A percentile compares a stretch with the other conserved stretches of the same genome.
These are phyloP conservation scores for Aspergillus sp. DNA, from an alignment of 2,329 filamentous ascomycete genomes.

Conservation along the genomic window DNA sequence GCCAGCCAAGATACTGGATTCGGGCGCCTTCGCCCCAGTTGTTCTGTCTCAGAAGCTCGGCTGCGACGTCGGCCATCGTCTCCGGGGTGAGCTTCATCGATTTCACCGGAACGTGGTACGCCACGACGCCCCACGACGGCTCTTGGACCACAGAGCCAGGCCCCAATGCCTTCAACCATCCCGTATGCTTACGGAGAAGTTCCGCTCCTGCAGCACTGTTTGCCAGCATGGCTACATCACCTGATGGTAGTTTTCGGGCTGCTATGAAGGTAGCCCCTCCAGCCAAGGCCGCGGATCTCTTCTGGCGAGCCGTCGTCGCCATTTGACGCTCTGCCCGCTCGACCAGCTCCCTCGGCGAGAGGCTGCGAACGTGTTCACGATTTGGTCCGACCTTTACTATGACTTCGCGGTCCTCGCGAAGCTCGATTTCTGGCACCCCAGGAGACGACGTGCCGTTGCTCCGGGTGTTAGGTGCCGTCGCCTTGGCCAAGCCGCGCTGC, in stretches of 20 bases:
- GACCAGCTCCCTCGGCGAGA: neutral
- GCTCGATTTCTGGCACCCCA: neutral
- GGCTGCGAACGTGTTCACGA: neutral
- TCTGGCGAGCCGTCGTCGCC: neutral
- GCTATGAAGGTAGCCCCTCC: neutral
- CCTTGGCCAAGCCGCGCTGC: neutral
- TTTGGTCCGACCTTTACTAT: neutral
- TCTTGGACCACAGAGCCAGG: neutral
- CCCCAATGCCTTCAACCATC: neutral
- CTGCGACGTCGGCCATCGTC: neutral
- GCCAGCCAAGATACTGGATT: neutral
- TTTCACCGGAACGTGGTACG: neutral
- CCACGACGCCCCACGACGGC: neutral
- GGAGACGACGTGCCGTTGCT: neutral
- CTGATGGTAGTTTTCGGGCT: neutral
- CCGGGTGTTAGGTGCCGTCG: neutral
- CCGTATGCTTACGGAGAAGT: neutral
- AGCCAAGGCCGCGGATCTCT: neutral
- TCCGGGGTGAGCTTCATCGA: neutral
- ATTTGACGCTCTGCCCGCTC: neutral
- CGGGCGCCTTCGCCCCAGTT: neutral
- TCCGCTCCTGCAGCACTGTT: neutral
- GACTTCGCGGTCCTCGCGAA: neutral
- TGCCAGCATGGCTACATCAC: neutral
- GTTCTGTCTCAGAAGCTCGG: neutral